Evolutionary conservation across 345 rosid species (phyloP), one percentile per base, ranked within the genome.

Genomic region (Arabidopsis arenosa): DNA sequence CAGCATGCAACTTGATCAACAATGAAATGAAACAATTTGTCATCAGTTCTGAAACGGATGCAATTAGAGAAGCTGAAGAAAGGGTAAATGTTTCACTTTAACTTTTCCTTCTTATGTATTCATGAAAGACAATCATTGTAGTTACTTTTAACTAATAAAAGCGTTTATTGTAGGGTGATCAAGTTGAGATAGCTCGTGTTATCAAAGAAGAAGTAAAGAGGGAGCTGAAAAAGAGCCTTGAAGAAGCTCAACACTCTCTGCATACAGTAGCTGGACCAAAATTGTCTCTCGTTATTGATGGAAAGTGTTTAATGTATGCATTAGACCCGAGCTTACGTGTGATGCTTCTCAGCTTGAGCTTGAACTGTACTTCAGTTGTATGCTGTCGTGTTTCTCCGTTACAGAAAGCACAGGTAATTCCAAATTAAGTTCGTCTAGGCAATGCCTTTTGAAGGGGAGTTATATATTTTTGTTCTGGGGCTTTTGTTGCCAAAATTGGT

Each of bases 381-480:
- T 95, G 99, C 84, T 95, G 99, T 73, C 93, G 99, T 65, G 99
- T 95, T 77, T 95, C 99, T 78, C 99, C 99, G 41, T 80, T 95
- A 64, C 99, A 95, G 85, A 95, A 95, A 83, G 99, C 99, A 63
- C 99, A 95, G 96, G 99, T 95, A 65, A 74, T 35, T 72, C 28
- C 7, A 40, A 49, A 39, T 6, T 56, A 39, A 36, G 14, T 70
- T 56, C 17, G 15, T 54, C 26, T 63, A n/a, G 23, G 26, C 36
- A 39, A 14, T 9, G 58, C 11, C 53, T 60, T 5, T 9, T 41
- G 47, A 49, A 68, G 57, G 30, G 18, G 63, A 15, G 37, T 26
- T 73, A 9, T 44, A 32, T 36, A 41, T 47, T 61, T 18, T 52
- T 14, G 6, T 73, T 51, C 17, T 41, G 23, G 32, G 73, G 35